phyloP scores from a whole-genome alignment of 2,329 filamentous ascomycete genomes.

The Allantophomopsis lycopodina region DNA sequence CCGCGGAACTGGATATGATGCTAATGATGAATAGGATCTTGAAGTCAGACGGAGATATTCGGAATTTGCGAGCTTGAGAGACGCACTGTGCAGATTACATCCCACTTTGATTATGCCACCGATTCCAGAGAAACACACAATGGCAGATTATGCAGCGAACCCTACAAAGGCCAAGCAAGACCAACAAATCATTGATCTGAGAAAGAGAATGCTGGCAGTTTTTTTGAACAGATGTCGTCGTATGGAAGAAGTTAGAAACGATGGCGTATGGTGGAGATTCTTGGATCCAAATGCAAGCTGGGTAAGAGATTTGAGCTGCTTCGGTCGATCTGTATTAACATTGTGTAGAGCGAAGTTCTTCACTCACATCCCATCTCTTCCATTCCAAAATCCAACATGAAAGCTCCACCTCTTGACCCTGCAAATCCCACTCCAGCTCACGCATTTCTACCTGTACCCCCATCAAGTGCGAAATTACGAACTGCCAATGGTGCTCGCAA shows the following conservation, averaged over 20 bases:
- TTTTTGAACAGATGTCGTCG: slow-evolving; percentile 87
- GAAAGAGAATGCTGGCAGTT: slow-evolving; percentile 92
- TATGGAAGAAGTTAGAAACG: slow-evolving; percentile 84
- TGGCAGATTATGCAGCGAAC: slow-evolving; percentile 96
- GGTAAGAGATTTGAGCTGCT: slow-evolving; percentile 37
- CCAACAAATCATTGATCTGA: slow-evolving; percentile 86
- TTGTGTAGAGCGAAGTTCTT: slow-evolving; percentile 75
- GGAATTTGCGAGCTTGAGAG: slow-evolving; percentile 83
- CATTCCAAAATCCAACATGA: slow-evolving; percentile 86
- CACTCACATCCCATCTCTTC: slow-evolving; percentile 82
- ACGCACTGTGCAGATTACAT: slow-evolving; percentile 80
- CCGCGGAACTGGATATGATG: neutral
- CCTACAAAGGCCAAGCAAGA: slow-evolving; percentile 98
- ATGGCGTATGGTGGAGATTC: slow-evolving; percentile 96
- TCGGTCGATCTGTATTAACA: slow-evolving; percentile 6
- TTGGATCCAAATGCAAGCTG: slow-evolving; percentile 97
- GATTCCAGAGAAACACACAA: slow-evolving; percentile 96
- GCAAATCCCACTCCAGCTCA: slow-evolving; percentile 87
- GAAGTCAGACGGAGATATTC: slow-evolving; percentile 93
- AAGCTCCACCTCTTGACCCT: slow-evolving; percentile 87
- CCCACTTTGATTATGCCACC: slow-evolving; percentile 92
- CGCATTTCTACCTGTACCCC: slow-evolving; percentile 74
- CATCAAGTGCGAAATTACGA: slow-evolving; percentile 75
- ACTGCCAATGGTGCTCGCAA: slow-evolving; percentile 18
- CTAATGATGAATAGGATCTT: slow-evolving; percentile 51